Base-by-base conservation (phyloP, 1,284 basidiomycete genomes). In the Cronartium quercuum region DNA sequence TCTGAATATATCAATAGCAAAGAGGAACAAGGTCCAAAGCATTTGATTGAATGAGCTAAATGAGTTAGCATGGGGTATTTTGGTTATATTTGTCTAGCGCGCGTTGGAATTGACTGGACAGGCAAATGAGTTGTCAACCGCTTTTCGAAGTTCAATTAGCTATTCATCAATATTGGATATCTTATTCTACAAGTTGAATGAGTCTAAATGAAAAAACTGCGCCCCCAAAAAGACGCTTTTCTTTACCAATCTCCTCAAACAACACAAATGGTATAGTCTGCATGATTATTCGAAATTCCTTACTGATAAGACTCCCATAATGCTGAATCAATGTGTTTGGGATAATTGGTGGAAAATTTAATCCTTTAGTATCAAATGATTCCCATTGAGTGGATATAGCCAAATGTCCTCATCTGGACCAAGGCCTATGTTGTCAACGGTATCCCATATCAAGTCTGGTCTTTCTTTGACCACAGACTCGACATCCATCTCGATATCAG, bases 71-170 rank as follows among this genome's bases (percentile, higher is more conserved):
- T 66, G 44, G 80, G 79, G 41, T 80, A 83, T 68, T 84, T 84
- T 0, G 82, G 81, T 71, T 84, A n/a, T 84, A 69, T 84, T 83
- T 69, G 83, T 82, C 83, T 82, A 83, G 15, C 47, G 47, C 3
- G 47, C 47, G 10, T 51, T 51, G 4, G 3, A 3, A 12, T 13
- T 21, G 21, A 51, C 10, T 21, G 21, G 10, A 2, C 3, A 4
- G 10, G 15, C 21, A 21, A 51, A 21, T 5, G 21, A 51, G 4
- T 21, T 4, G 47, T 12, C 10, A 3, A 51, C 2, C 3, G 3
- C 4, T 5, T 18, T 51, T 5, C 21, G 15, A 18, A 70, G 18
- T 18, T 70, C 10, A 2, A 10, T 81, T 10, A 80, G 6, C 69
- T 82, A 81, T 3, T 7, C 29, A 38, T 82, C 78, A 34, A 84